Base-by-base conservation (phyloP, 1,139 yeast genomes). In the Yamadazyma sp. region DNA sequence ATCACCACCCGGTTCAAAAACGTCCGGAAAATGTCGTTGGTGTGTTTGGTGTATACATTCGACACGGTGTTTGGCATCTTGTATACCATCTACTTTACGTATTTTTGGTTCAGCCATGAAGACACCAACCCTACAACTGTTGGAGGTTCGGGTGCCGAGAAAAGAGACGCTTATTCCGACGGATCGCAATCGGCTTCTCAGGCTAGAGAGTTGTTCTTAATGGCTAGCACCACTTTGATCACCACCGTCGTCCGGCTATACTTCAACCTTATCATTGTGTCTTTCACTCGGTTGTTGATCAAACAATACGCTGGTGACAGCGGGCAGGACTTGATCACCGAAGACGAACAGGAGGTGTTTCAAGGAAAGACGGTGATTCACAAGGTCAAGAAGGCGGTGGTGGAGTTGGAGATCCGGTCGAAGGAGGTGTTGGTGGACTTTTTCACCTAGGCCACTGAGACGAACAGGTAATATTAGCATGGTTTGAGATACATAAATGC, bases 51-150 rank as follows among this genome's bases (percentile, higher is more conserved):
- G 1, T 92, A 83, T 57, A 56, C 78, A 2, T 42, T 77, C 15
- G 98, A 91, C 58, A 82, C 95, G 1, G 36, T 81, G 0, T 59
- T 80, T 34, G 87, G 89, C 17, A 61, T 79, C 22, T 62, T 83
- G 5, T 88, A 84, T 62, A 87, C 95, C 10, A 49, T 84, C 3
- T 83, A 83, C 60, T 89, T 92, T 57, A 74, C 83, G 12, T 71
- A 75, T 41, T 75, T 80, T 47, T 91, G 97, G 97, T 84, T 88
- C 54, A 64, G 73, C 42, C 54, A 69, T 35, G 79, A 69, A 53
- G 69, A 67, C 41, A 49, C 48, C 14, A 43, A 46, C 9, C 48
- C 56, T 7, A 41, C 52, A 12, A 12, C 14, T 5, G 33, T 18
- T 11, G 30, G 38, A 12, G 39, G 31, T 5, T n/a, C n/a, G n/a